These are phyloP conservation scores for Leptodermis oblonga DNA, from an alignment of 257 asterid species.

Conservation along the genomic window DNA sequence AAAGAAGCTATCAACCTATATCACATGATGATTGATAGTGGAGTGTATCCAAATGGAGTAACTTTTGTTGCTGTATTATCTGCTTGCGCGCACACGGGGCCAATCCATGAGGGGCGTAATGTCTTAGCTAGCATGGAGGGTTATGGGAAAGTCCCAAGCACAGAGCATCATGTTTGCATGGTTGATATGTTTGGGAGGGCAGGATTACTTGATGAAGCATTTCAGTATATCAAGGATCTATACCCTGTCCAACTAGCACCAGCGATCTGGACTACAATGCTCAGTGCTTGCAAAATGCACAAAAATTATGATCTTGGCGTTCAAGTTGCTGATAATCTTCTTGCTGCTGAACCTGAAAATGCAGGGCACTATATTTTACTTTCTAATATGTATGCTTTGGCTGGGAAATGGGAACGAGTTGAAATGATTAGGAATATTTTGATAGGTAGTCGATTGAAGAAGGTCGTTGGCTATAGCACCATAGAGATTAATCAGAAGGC, in stretches of 20 bases:
- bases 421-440: slow-evolving; percentile 28
- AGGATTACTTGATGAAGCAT: slow-evolving; percentile 32
- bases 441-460: slow-evolving; percentile 23
- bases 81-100: slow-evolving; percentile 33
- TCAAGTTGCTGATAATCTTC: slow-evolving; percentile 19
- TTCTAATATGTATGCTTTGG: slow-evolving; percentile 28
- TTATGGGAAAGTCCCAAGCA: slow-evolving; percentile 18
- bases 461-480: slow-evolving; percentile 30
- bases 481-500: slow-evolving; percentile 28
- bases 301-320: slow-evolving; percentile 30
- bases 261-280: slow-evolving; percentile 32
- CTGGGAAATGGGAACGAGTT: slow-evolving; percentile 26
- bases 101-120: slow-evolving; percentile 28
- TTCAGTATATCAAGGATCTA: slow-evolving; percentile 20
- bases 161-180: slow-evolving; percentile 37
- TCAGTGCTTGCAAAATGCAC: slow-evolving; percentile 36
- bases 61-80: slow-evolving; percentile 29
- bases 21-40: slow-evolving; percentile 17
- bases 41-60: slow-evolving; percentile 24
- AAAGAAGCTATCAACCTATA: slow-evolving; percentile 26
- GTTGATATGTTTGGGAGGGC: slow-evolving; percentile 36
- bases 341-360: slow-evolving; percentile 25
- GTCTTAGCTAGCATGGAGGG: slow-evolving; percentile 24
- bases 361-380: slow-evolving; percentile 30
- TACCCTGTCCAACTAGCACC: slow-evolving; percentile 19